Conservation (phyloP, 2,329 filamentous ascomycete genomes). For the Coniochaeta prunicola region DNA sequence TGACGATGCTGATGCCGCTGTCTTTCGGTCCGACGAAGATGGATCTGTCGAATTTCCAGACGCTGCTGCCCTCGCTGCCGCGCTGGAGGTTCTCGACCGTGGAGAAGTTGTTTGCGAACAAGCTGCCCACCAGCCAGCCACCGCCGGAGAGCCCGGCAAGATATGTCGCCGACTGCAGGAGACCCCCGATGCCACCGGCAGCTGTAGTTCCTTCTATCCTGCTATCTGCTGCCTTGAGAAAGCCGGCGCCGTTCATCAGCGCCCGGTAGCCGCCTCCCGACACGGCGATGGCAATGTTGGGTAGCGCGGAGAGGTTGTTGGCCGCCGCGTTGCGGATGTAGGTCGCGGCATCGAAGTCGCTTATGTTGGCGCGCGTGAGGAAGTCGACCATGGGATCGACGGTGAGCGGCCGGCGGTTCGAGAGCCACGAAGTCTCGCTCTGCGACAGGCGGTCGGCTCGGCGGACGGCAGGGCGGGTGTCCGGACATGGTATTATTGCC, state of each 20-base stretch:
- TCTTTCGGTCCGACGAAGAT: constrained; percentile 25
- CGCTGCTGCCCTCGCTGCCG: constrained; percentile 22
- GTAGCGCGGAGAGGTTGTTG: constrained; percentile 50
- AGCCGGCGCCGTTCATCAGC: constrained; percentile 77
- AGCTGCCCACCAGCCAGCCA: constrained; percentile 75
- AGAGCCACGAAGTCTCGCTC: constrained; percentile 68
- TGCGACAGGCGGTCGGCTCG: constrained; percentile 53
- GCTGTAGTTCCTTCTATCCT: constrained; percentile 56
- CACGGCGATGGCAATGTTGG: constrained; percentile 64
- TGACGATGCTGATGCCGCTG: constrained; percentile 15
- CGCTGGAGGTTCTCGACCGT: constrained; percentile 52
- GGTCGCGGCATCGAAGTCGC: constrained; percentile 64
- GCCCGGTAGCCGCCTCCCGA: constrained; percentile 84
- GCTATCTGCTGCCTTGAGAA: constrained; percentile 70
- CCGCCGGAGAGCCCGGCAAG: constrained; percentile 75
- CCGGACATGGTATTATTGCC: constrained; percentile 59
- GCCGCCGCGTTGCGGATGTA: constrained; percentile 61
- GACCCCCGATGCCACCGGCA: constrained; percentile 65
- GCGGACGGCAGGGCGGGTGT: constrained; percentile 61
- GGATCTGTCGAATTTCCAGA: constrained; percentile 26
- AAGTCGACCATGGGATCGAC: constrained; percentile 68
- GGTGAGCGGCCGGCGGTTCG: constrained; percentile 64
- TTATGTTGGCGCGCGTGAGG: constrained; percentile 63
- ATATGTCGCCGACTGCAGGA: constrained; percentile 77
- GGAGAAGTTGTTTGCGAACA: constrained; percentile 80